Evolutionary conservation across 306 rosid genomes (phyloP).

Genomic region (Prinsepia uniflora): DNA sequence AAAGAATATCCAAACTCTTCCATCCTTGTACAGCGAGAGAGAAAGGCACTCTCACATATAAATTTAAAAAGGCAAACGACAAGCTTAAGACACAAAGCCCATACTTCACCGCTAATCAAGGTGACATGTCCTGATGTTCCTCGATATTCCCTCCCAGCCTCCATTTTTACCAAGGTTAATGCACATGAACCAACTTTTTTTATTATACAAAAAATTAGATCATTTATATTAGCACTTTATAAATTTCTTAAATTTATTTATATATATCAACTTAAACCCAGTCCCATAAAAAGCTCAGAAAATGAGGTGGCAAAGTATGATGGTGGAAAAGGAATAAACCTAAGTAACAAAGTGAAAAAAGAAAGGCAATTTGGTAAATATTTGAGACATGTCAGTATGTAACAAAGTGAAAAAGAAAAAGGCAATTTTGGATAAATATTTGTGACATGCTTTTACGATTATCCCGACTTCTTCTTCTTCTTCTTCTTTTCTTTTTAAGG

Average conservation of each 20-base stretch:
- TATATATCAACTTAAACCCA: no score
- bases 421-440: not conserved
- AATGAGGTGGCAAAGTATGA: not conserved
- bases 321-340: not conserved
- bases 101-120: conserved; percentile 59
- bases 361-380: not conserved
- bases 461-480: not conserved
- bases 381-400: no score
- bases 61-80: conserved; percentile 35
- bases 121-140: conserved; percentile 33
- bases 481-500: no score
- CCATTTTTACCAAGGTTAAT: not conserved
- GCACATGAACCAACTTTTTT: not conserved
- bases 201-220: no score
- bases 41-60: not conserved
- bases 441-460: conserved; percentile 3
- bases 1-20: conserved; percentile 10
- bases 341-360: not conserved
- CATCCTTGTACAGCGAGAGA: not conserved
- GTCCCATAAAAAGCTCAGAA: not conserved
- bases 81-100: conserved; percentile 33
- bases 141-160: not conserved
- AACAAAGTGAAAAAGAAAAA: not conserved
- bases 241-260: no score
- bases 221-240: no score